These are phyloP conservation scores for Colletotrichum echinochloae DNA, from an alignment of 2,329 filamentous ascomycete species.

Conservation along the genomic window DNA sequence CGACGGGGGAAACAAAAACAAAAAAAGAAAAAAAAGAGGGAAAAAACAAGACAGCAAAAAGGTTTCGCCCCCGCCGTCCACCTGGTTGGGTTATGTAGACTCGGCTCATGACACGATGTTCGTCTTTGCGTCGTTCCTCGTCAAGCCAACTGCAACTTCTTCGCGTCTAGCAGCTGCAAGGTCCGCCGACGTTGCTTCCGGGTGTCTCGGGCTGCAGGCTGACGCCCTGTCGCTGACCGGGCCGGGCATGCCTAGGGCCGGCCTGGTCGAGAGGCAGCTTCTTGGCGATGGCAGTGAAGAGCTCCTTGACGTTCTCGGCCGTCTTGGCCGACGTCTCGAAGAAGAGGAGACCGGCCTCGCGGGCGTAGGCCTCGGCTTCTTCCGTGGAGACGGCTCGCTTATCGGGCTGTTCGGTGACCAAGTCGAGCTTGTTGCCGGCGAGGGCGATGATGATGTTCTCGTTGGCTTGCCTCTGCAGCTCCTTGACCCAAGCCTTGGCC, in stretches of 20 bases:
- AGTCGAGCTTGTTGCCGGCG: conserved; percentile 96
- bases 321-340: conserved; percentile 99
- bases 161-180: conserved; percentile 65
- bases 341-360: conserved; percentile 93
- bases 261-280: conserved; percentile 96
- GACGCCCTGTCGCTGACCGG: conserved; percentile 70
- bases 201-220: conserved; percentile 67
- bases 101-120: conserved; percentile 14
- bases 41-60: too few species aligned
- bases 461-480: conserved; percentile 97
- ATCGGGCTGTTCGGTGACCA: conserved; percentile 93
- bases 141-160: too few species aligned
- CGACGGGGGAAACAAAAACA: background rate
- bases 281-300: conserved; percentile 98
- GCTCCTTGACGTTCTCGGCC: conserved; percentile 92
- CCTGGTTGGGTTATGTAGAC: conserved; percentile 1
- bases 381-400: conserved; percentile 91
- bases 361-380: conserved; percentile 95
- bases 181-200: conserved; percentile 67
- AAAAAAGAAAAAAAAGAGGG: too few species aligned
- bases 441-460: conserved; percentile 99
- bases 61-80: conserved; percentile 4
- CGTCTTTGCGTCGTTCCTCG: conserved; percentile 26
- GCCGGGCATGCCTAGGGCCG: conserved; percentile 86
- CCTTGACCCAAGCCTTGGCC: conserved; percentile 99